phyloP scores from a whole-genome alignment of 176 grass and related monocot genomes.

The Aegilops speltoides region DNA sequence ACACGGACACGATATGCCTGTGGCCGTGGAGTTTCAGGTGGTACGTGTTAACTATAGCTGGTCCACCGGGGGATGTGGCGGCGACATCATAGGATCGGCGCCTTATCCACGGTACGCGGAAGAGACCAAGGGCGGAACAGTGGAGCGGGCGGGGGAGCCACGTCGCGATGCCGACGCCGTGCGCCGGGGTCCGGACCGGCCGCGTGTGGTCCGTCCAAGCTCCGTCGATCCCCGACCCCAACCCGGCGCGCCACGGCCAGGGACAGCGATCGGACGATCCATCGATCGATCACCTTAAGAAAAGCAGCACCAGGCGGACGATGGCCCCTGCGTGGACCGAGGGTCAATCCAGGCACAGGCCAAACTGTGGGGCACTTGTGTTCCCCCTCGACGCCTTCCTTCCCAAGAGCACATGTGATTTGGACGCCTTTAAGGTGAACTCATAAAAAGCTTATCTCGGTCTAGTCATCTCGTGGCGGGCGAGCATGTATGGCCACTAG shows the following conservation, averaged over 20 bases:
- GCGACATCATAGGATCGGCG: background rate
- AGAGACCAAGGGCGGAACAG: background rate
- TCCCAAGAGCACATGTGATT: slow-evolving; percentile 20
- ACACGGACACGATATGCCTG: background rate
- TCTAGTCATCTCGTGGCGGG: background rate
- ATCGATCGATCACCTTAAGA: background rate
- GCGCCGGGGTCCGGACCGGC: slow-evolving; percentile 1
- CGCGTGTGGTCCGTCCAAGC: background rate
- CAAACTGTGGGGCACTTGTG: slow-evolving; percentile 40
- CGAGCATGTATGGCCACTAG: background rate
- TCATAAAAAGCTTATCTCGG: background rate
- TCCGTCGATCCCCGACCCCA: background rate
- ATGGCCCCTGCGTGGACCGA: background rate
- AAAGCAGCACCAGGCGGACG: background rate
- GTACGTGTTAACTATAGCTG: background rate
- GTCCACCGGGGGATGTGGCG: background rate
- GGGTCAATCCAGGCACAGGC: slow-evolving; percentile 29
- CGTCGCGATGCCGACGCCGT: slow-evolving; percentile 11
- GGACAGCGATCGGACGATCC: background rate
- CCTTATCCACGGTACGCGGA: background rate
- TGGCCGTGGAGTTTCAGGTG: no score
- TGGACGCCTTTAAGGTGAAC: slow-evolving; percentile 8
- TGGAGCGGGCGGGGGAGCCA: background rate
- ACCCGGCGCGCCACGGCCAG: background rate
- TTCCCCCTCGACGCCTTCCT: background rate